These are phyloP conservation scores for Phylloporus sp. DNA, from an alignment of 768 basidiomycete species.

Conservation along the genomic window DNA sequence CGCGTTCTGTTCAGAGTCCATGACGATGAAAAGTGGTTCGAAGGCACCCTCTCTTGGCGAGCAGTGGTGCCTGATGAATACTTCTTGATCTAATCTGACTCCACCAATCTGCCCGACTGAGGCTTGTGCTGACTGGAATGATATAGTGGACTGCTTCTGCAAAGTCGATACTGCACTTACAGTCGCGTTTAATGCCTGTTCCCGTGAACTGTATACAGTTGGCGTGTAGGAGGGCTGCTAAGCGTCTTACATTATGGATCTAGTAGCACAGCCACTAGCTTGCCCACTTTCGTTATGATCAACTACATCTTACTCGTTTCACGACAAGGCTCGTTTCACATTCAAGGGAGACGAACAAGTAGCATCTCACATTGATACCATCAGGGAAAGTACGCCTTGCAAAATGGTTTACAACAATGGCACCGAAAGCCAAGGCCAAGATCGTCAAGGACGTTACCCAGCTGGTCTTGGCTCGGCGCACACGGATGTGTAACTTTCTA, in stretches of 20 bases:
- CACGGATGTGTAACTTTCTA: constrained; percentile 92
- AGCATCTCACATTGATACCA: constrained; percentile 10
- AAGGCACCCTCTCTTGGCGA: constrained; percentile 52
- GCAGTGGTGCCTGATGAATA: constrained; percentile 50
- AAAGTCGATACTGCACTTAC: background rate
- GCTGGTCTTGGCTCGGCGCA: constrained; percentile 80
- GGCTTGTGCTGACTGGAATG: constrained; percentile 11
- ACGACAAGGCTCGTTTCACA: constrained; percentile 63
- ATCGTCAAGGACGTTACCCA: constrained; percentile 96
- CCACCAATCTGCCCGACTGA: background rate
- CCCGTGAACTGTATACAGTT: background rate
- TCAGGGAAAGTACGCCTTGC: constrained; percentile 88
- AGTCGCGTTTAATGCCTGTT: background rate
- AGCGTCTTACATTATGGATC: too few species aligned
- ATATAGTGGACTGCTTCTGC: background rate
- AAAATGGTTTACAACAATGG: constrained; percentile 92
- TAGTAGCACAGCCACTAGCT: constrained; percentile 24
- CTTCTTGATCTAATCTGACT: constrained; percentile 94
- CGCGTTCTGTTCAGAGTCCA: constrained; percentile 24
- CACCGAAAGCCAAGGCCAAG: constrained; percentile 77
- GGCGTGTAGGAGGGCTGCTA: background rate
- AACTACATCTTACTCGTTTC: constrained; percentile 93
- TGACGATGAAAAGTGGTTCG: constrained; percentile 74
- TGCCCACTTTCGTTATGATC: constrained; percentile 50
- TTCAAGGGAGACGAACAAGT: constrained; percentile 1